Percentiles rank a stretch among this genome's conserved stretches.
Evolutionary conservation across 2,329 filamentous ascomycete genomes (phyloP).

Genomic region (Ophiostoma sp.): DNA sequence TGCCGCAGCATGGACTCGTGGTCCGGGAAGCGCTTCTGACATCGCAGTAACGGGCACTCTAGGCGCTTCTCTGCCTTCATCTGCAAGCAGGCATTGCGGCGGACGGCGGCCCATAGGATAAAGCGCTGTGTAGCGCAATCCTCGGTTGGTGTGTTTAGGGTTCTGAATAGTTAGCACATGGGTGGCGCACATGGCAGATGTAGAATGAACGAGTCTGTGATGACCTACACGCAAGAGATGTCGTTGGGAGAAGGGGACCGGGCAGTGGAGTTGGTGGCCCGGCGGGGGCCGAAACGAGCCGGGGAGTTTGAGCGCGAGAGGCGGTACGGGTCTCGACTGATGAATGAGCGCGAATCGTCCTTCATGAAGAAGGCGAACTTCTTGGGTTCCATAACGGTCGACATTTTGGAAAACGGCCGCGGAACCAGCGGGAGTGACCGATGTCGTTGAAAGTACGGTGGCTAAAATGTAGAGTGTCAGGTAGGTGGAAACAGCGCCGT

Average conservation of each 20-base stretch:
- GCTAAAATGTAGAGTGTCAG: neutral
- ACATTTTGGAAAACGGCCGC: conserved; percentile 14
- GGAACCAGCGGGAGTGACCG: conserved; percentile 9
- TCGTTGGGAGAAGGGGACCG: conserved; percentile 20
- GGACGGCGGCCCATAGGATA: conserved; percentile 52
- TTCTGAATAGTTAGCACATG: conserved; percentile 15
- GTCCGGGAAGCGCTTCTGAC: conserved; percentile 45
- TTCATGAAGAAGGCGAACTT: conserved; percentile 27
- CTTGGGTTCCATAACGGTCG: conserved; percentile 27
- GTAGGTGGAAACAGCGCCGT: neutral
- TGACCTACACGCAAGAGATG: conserved; percentile 28
- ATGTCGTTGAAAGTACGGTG: conserved; percentile 9
- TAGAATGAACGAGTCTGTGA: neutral
- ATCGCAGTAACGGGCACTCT: conserved; percentile 49
- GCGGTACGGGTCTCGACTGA: conserved; percentile 13
- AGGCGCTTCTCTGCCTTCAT: conserved; percentile 46
- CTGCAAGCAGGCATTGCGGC: conserved; percentile 46
- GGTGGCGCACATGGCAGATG: neutral
- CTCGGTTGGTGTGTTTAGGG: conserved; percentile 36
- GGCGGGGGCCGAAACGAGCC: conserved; percentile 26
- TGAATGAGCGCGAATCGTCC: conserved; percentile 24
- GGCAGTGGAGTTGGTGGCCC: conserved; percentile 22
- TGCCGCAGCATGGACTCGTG: conserved; percentile 53
- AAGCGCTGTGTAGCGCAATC: conserved; percentile 52
- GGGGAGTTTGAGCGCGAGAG: conserved; percentile 25